phyloP scores from a whole-genome alignment of 2,329 filamentous ascomycete species.

The Aspergillus thermomutatus region DNA sequence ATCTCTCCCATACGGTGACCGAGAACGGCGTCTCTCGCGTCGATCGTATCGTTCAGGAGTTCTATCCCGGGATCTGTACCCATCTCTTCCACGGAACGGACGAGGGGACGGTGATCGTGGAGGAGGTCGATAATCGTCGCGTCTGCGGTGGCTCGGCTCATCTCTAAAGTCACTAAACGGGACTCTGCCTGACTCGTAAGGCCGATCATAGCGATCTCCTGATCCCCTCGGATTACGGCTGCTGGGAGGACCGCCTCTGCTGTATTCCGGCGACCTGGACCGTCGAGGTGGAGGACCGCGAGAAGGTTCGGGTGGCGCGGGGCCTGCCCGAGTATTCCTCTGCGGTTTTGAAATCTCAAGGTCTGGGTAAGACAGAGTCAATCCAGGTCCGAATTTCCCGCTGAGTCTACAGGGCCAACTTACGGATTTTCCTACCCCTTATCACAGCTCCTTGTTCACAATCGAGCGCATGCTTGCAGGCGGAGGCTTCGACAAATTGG shows the following conservation, averaged over 20 bases:
- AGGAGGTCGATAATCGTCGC: constrained; percentile 63
- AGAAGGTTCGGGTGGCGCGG: constrained; percentile 36
- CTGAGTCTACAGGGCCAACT: constrained; percentile 39
- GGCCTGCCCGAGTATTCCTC: constrained; percentile 64
- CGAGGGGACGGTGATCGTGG: constrained; percentile 59
- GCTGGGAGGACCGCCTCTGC: constrained; percentile 36
- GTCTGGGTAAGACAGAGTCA: constrained; percentile 21
- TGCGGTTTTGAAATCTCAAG: constrained; percentile 72
- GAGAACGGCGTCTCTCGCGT: constrained; percentile 61
- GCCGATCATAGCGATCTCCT: constrained; percentile 45
- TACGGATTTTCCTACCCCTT: constrained; percentile 89
- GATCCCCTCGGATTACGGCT: constrained; percentile 28
- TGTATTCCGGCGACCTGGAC: constrained; percentile 63
- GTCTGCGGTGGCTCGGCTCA: constrained; percentile 44
- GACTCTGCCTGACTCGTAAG: constrained; percentile 32
- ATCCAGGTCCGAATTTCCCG: neutral
- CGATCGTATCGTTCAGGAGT: constrained; percentile 52
- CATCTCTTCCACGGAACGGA: constrained; percentile 61
- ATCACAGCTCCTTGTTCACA: constrained; percentile 77
- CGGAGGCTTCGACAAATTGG: constrained; percentile 75
- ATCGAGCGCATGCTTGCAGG: constrained; percentile 72
- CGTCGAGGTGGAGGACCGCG: constrained; percentile 46
- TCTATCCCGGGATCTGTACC: constrained; percentile 51
- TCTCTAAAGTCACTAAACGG: constrained; percentile 50
- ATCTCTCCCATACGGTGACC: constrained; percentile 64